A percentile compares a stretch with the other conserved stretches of the same genome.
Conservation (phyloP, 179 eudicot genomes). For the Spinacia oleracea region DNA sequence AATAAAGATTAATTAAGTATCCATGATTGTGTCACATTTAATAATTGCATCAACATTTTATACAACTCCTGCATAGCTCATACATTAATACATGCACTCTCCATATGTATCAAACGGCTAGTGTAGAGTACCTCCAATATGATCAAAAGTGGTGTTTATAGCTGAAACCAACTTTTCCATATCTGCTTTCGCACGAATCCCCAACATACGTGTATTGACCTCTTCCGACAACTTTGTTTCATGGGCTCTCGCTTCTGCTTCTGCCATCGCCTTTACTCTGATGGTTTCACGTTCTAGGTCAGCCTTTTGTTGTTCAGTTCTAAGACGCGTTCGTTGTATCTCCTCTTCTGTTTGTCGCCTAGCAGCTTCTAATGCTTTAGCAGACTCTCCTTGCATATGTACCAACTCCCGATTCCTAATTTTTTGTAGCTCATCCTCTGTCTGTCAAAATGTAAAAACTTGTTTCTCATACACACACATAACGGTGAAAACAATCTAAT, state of each 20-base stretch:
- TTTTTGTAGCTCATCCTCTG: conserved; percentile 76
- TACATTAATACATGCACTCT: background rate
- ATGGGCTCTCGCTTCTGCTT: conserved; percentile 88
- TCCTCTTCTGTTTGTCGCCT: conserved; percentile 89
- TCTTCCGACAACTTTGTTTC: conserved; percentile 87
- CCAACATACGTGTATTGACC: conserved; percentile 63
- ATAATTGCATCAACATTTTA: background rate
- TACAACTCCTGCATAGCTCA: background rate
- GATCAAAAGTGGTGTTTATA: conserved; percentile 77
- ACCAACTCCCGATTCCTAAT: conserved; percentile 85
- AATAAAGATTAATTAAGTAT: background rate
- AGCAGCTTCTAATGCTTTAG: conserved; percentile 65
- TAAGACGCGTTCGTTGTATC: conserved; percentile 80
- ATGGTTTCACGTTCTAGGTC: conserved; percentile 85
- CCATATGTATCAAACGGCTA: background rate
- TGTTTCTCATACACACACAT: background rate
- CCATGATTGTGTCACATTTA: background rate
- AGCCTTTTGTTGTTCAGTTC: conserved; percentile 88
- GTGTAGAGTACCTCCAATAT: conserved; percentile 63
- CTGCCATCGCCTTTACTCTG: conserved; percentile 77
- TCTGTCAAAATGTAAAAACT: conserved; percentile 37
- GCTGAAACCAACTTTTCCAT: conserved; percentile 88
- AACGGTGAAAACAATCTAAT: background rate
- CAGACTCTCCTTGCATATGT: conserved; percentile 77
- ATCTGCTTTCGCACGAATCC: conserved; percentile 72